Percentiles rank a stretch among this genome's conserved stretches.
Evolutionary conservation across 192 early-diverging fungal species (phyloP).

Genomic region (Kappamyces sp.): DNA sequence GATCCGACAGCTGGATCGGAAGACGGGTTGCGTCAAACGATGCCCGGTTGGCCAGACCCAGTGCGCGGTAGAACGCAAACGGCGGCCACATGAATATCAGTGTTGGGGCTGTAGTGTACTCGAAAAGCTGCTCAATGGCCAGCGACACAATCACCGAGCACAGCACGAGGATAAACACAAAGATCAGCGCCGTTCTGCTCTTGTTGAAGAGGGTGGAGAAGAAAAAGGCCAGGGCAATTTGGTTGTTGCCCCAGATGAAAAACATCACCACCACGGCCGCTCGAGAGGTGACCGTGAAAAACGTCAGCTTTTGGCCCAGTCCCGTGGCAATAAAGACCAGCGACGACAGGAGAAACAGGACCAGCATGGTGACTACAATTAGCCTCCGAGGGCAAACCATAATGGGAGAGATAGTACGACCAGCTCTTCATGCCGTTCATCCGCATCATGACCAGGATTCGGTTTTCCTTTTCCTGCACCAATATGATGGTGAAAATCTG

Average conservation of each 20-base stretch:
- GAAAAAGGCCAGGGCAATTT: constrained; percentile 63
- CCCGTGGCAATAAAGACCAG: constrained; percentile 61
- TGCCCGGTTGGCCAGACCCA: constrained; percentile 48
- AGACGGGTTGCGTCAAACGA: constrained; percentile 34
- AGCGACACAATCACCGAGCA: constrained; percentile 58
- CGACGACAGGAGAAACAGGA: constrained; percentile 57
- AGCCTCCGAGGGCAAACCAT: constrained; percentile 1
- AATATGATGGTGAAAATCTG: constrained; percentile 60
- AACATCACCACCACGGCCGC: constrained; percentile 52
- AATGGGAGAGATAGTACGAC: constrained; percentile 12
- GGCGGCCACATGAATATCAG: constrained; percentile 66
- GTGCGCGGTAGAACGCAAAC: constrained; percentile 66
- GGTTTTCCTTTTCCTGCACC: constrained; percentile 67
- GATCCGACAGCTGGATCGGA: constrained; percentile 26
- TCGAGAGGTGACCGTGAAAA: constrained; percentile 53
- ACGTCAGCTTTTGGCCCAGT: constrained; percentile 44
- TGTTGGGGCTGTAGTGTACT: constrained; percentile 22
- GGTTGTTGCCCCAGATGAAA: constrained; percentile 59
- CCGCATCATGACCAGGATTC: constrained; percentile 38
- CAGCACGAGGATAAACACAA: constrained; percentile 61
- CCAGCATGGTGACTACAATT: constrained; percentile 52
- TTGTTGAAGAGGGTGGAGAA: constrained; percentile 59
- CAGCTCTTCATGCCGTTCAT: constrained; percentile 15
- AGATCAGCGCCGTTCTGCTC: constrained; percentile 49
- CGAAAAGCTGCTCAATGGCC: constrained; percentile 41